Percentiles rank a stretch among this genome's conserved stretches.
These are phyloP conservation scores for Cordia subcordata DNA, from an alignment of 257 asterid species.

Conservation along the genomic window DNA sequence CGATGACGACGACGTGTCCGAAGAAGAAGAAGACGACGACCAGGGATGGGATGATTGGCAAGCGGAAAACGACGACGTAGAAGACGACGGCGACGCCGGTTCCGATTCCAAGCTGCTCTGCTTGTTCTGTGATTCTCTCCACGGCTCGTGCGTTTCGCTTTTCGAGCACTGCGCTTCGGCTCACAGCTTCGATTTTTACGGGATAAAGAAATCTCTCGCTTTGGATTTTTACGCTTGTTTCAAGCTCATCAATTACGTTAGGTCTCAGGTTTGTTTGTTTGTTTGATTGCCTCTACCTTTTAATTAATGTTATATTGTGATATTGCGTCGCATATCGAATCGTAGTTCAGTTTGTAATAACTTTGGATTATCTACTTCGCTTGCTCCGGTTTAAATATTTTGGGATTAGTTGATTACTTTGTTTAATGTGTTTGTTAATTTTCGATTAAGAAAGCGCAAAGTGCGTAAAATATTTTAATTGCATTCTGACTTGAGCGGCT, in stretches of 20 bases:
- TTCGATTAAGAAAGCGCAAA: too few species aligned
- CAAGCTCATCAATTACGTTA: slow-evolving; percentile 78
- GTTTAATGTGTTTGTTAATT: too few species aligned
- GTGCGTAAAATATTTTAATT: too few species aligned
- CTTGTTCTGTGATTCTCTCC: slow-evolving; percentile 63
- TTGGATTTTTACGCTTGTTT: slow-evolving; percentile 83
- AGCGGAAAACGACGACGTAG: slow-evolving; percentile 28
- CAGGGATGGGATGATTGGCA: slow-evolving; percentile 45
- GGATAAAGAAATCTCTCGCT: slow-evolving; percentile 22
- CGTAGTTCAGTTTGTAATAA: too few species aligned
- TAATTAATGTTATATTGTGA: too few species aligned
- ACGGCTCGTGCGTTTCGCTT: slow-evolving; percentile 39
- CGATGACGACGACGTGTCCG: slow-evolving; percentile 19
- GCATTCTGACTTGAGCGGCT: too few species aligned
- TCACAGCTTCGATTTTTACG: slow-evolving; percentile 62
- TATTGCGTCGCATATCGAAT: too few species aligned
- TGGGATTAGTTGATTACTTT: too few species aligned
- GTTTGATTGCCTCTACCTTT: not conserved
- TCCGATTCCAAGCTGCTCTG: slow-evolving; percentile 35
- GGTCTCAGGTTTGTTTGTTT: slow-evolving; percentile 57
- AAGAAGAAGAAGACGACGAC: slow-evolving; percentile 21
- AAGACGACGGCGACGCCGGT: slow-evolving; percentile 18
- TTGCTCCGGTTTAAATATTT: too few species aligned
- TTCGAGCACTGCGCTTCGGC: slow-evolving; percentile 64
- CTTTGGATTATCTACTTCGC: too few species aligned